Evolutionary conservation across 768 basidiomycete species (phyloP).

Genomic region (Termitomyces sp.): DNA sequence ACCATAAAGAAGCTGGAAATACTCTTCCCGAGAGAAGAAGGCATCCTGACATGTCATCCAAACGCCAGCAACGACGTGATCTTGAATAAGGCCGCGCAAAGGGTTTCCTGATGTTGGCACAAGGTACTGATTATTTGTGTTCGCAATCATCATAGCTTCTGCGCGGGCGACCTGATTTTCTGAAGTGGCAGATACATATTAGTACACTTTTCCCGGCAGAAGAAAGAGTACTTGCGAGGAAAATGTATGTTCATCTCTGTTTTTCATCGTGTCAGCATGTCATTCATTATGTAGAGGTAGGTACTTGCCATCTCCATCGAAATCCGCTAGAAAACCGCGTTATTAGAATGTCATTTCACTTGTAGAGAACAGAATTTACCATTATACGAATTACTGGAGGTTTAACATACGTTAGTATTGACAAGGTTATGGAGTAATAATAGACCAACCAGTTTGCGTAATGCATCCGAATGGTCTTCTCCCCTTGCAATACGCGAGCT

Average conservation of each 20-base stretch:
- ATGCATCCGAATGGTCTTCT: conserved; percentile 99
- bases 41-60: conserved; percentile 98
- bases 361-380: conserved; percentile 44
- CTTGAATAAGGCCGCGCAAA: conserved; percentile 95
- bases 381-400: conserved; percentile 90
- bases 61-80: conserved; percentile 98
- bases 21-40: conserved; percentile 94
- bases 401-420: not conserved
- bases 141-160: conserved; percentile 91
- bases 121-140: conserved; percentile 98
- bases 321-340: conserved; percentile 57
- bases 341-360: not conserved
- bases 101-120: conserved; percentile 98
- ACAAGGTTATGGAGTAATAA: not conserved
- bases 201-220: not conserved
- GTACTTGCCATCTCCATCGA: conserved; percentile 81
- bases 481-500: conserved; percentile 87
- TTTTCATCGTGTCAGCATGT: conserved; percentile 11
- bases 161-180: conserved; percentile 95
- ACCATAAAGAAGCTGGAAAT: conserved; percentile 94
- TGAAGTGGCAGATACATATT: conserved; percentile 24
- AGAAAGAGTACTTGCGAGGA: conserved; percentile 63
- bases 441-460: conserved; percentile 91
- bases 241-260: conserved; percentile 99
- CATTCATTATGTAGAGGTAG: not conserved